phyloP scores from a whole-genome alignment of 208 protist species.

The Lotmaria passim region DNA sequence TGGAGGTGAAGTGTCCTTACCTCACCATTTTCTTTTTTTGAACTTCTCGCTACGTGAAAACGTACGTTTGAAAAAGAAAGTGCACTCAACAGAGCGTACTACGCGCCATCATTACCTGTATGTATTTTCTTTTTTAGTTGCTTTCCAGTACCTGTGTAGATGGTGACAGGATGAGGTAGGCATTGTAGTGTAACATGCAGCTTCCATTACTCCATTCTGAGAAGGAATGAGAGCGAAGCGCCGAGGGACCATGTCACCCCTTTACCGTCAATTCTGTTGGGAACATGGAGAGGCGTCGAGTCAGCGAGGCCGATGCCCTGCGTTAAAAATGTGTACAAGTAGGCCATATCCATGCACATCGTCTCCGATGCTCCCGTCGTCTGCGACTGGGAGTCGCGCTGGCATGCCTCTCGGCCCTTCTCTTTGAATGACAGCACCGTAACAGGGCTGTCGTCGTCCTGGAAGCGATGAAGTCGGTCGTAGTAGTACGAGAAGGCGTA shows the following conservation, averaged over 20 bases:
- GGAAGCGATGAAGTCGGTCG: conserved; percentile 47
- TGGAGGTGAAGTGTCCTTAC: too few relatives aligned
- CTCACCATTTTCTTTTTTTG: too few relatives aligned
- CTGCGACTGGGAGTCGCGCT: neutral
- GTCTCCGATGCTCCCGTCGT: conserved; percentile 16
- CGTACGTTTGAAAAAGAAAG: too few relatives aligned
- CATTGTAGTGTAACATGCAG: too few relatives aligned
- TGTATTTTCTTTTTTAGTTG: too few relatives aligned
- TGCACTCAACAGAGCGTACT: too few relatives aligned
- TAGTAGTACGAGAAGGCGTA: conserved; percentile 84
- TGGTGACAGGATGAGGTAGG: too few relatives aligned
- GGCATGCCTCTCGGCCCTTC: conserved; percentile 35
- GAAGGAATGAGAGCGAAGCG: conserved; percentile 50
- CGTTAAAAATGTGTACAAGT: conserved; percentile 73
- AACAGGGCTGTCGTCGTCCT: neutral
- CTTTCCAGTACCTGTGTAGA: too few relatives aligned
- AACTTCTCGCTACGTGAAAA: too few relatives aligned
- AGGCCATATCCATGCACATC: conserved; percentile 77
- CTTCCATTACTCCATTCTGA: conserved; percentile 35
- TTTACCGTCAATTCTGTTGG: conserved; percentile 60
- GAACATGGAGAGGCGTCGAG: conserved; percentile 41
- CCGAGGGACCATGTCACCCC: conserved; percentile 85
- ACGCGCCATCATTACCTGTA: too few relatives aligned
- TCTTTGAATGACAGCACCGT: conserved; percentile 38
- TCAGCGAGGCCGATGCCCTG: conserved; percentile 61